Conservation (phyloP, 2,329 filamentous ascomycete genomes). For the Trichoderma sp. region DNA sequence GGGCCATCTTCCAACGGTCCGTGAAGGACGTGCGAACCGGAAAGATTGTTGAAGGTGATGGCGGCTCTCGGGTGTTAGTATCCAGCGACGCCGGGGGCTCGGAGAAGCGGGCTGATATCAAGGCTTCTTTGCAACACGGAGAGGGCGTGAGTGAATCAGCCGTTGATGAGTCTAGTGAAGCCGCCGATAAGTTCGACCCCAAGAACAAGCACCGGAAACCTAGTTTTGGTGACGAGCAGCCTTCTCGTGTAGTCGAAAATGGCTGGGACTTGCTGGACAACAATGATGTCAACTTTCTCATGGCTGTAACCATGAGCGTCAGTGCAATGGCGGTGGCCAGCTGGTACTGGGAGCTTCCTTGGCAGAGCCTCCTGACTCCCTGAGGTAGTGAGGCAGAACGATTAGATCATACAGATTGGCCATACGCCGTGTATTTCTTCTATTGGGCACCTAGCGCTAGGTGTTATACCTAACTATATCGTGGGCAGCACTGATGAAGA, state of each 20-base stretch:
- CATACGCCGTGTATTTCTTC: background rate
- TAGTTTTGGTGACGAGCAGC: slow-evolving; percentile 53
- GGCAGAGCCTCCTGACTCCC: slow-evolving; percentile 10
- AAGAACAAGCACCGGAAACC: slow-evolving; percentile 48
- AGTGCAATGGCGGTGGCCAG: slow-evolving; percentile 66
- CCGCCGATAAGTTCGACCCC: slow-evolving; percentile 46
- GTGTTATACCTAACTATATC: background rate
- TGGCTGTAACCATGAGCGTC: slow-evolving; percentile 79
- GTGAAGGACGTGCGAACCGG: slow-evolving; percentile 80
- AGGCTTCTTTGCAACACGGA: slow-evolving; percentile 41
- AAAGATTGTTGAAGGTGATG: slow-evolving; percentile 84
- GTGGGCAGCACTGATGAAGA: background rate
- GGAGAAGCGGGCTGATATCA: slow-evolving; percentile 37
- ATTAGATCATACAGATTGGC: background rate
- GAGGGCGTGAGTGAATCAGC: slow-evolving; percentile 37
- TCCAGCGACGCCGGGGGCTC: slow-evolving; percentile 32
- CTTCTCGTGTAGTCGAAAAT: slow-evolving; percentile 63
- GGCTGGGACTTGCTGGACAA: slow-evolving; percentile 80
- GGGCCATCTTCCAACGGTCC: slow-evolving; percentile 78
- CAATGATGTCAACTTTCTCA: slow-evolving; percentile 90
- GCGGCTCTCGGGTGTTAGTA: slow-evolving; percentile 60
- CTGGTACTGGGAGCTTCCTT: slow-evolving; percentile 58
- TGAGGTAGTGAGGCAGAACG: background rate
- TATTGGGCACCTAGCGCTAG: background rate
- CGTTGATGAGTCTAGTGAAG: slow-evolving; percentile 36